phyloP scores from a whole-genome alignment of 192 early-diverging fungal species.

The Phycomyces blakesleeanus region DNA sequence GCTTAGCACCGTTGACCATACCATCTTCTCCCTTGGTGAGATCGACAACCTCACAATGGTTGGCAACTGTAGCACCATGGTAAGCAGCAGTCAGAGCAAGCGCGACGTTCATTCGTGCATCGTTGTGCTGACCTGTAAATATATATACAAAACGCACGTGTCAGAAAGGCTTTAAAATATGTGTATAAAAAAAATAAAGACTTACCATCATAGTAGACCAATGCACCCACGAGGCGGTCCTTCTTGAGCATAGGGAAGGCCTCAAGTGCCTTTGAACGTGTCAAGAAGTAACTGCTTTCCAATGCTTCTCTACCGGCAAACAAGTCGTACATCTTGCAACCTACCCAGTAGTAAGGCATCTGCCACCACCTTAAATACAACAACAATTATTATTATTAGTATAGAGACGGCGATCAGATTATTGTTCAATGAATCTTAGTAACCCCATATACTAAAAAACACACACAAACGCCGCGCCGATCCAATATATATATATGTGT shows the following conservation, averaged over 20 bases:
- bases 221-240: conserved; percentile 84
- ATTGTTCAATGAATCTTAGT: not conserved
- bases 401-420: not conserved
- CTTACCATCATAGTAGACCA: conserved; percentile 93
- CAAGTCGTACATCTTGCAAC: conserved; percentile 89
- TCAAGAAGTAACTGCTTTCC: conserved; percentile 80
- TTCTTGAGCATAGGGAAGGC: conserved; percentile 94
- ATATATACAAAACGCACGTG: too few species aligned
- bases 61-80: conserved; percentile 88
- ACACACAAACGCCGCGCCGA: not conserved
- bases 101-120: conserved; percentile 95
- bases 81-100: conserved; percentile 85
- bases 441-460: not conserved
- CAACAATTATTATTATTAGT: not conserved
- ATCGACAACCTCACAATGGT: conserved; percentile 86
- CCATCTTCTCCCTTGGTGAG: conserved; percentile 71
- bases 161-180: too few species aligned
- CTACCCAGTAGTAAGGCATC: conserved; percentile 93
- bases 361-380: conserved; percentile 85
- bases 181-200: conserved; percentile 1
- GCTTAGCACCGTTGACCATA: conserved; percentile 70
- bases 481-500: too few species aligned
- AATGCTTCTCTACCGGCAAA: conserved; percentile 84
- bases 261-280: conserved; percentile 81
- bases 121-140: conserved; percentile 85